Conservation (phyloP, 192 early-diverging fungal genomes). For the Phycomyces blakesleeanus region DNA sequence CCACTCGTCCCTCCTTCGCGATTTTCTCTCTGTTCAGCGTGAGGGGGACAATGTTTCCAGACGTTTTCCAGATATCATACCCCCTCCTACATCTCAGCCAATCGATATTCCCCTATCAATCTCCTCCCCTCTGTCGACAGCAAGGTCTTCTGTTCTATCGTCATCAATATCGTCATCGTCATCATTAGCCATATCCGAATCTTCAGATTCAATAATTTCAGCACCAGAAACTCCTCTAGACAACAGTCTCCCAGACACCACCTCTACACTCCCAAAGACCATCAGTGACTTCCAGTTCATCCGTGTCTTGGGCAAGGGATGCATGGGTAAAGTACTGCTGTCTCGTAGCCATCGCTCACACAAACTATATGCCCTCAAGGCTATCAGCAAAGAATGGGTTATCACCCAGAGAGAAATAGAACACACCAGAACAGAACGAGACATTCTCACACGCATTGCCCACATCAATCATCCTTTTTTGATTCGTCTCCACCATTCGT, state of each 20-base stretch:
- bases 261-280: not conserved
- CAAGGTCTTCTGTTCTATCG: not conserved
- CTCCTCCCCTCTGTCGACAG: constrained; percentile 4
- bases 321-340: constrained; percentile 59
- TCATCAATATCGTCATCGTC: not conserved
- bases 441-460: constrained; percentile 67
- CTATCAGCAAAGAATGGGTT: constrained; percentile 56
- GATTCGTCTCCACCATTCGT: constrained; percentile 83
- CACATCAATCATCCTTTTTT: constrained; percentile 87
- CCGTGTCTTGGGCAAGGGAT: constrained; percentile 56
- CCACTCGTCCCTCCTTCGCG: constrained; percentile 38
- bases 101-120: not conserved
- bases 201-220: constrained; percentile 6
- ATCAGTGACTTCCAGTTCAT: constrained; percentile 45
- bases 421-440: constrained; percentile 81
- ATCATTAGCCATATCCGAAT: not conserved
- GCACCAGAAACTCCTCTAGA: not conserved
- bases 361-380: constrained; percentile 51
- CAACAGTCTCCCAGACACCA: not conserved
- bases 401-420: constrained; percentile 74
- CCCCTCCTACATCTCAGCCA: not conserved
- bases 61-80: not conserved
- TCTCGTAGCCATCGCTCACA: constrained; percentile 39
- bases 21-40: constrained; percentile 45
- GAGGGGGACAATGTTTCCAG: constrained; percentile 41